Conservation (phyloP, 768 basidiomycete species). For the Serendipita sp. region DNA sequence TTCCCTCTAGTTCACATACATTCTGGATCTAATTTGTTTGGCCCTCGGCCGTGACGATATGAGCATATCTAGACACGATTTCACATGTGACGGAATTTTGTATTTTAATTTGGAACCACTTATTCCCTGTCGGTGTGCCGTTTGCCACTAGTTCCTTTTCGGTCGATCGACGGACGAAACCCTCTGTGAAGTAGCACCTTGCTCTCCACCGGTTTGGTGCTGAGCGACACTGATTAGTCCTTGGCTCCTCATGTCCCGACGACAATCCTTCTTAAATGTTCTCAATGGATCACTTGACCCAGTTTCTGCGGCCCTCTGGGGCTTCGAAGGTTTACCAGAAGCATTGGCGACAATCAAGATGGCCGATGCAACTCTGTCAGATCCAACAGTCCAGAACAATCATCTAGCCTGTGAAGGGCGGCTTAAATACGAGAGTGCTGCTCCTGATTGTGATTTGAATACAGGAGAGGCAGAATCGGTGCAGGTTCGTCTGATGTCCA, state of each 20-base stretch:
- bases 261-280: background rate
- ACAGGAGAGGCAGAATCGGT: no score
- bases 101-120: background rate
- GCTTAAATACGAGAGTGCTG: no score
- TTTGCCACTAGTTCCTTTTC: background rate
- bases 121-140: background rate
- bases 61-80: no score
- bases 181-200: background rate
- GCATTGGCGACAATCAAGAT: background rate
- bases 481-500: no score
- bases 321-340: background rate
- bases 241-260: background rate
- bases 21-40: no score
- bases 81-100: background rate
- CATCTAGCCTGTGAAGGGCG: no score
- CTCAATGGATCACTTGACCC: background rate
- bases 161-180: background rate
- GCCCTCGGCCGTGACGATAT: no score
- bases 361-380: background rate
- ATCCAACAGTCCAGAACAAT: background rate
- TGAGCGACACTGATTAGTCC: background rate
- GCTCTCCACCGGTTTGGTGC: background rate
- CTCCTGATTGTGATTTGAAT: no score
- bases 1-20: conserved; percentile 19
- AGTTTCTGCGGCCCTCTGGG: background rate